These are phyloP conservation scores for Sphagnum tenellum DNA, from an alignment of 225 moss, liverwort and hornwort genomes.

Conservation along the genomic window DNA sequence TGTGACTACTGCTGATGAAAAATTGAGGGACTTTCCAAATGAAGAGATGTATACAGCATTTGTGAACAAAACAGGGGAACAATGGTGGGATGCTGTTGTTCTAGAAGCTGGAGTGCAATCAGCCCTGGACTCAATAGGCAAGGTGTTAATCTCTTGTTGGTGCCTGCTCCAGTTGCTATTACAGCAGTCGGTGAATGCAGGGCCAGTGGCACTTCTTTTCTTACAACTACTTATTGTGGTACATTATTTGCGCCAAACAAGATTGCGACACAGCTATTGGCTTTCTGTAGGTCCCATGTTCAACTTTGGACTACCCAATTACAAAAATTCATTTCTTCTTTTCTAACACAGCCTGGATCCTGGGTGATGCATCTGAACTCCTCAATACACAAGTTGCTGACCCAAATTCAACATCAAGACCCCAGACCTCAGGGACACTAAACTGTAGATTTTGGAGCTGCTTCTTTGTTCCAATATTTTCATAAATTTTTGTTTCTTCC, in stretches of 20 bases:
- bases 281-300: slow-evolving; percentile 23
- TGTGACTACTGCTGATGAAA: too few relatives aligned
- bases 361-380: too few relatives aligned
- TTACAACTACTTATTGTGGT: slow-evolving; percentile 45
- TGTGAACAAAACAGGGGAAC: background rate
- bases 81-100: slow-evolving; percentile 15
- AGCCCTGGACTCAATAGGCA: slow-evolving; percentile 48
- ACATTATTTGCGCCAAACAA: slow-evolving; percentile 25
- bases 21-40: too few relatives aligned
- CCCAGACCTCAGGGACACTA: too few relatives aligned
- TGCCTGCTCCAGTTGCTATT: slow-evolving; percentile 71
- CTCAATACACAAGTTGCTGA: too few relatives aligned
- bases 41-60: too few relatives aligned
- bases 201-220: slow-evolving; percentile 50
- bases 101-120: slow-evolving; percentile 29
- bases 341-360: too few relatives aligned
- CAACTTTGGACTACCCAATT: too few relatives aligned
- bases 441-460: background rate
- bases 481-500: background rate
- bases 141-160: slow-evolving; percentile 65
- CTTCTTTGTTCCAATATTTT: background rate
- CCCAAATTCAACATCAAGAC: too few relatives aligned
- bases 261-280: slow-evolving; percentile 24
- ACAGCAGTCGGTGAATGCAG: slow-evolving; percentile 71
- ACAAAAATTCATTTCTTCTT: background rate